Evolutionary conservation across 2,329 filamentous ascomycete genomes (phyloP).

Genomic region (Colletotrichum noveboracense): DNA sequence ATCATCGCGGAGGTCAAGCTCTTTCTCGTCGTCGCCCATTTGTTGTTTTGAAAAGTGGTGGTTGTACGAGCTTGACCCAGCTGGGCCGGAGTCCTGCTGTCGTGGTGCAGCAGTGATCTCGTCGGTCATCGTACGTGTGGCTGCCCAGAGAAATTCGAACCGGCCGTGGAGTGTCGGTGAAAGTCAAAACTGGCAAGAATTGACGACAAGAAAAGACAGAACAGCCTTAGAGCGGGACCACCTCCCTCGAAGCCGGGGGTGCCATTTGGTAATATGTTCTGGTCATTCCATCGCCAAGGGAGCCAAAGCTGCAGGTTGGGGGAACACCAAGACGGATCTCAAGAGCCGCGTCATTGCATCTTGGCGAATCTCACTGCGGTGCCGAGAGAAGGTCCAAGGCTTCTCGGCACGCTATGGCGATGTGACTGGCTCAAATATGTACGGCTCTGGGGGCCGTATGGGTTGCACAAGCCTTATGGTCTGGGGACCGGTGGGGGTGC

Average conservation of each 20-base stretch:
- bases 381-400: conserved; percentile 7
- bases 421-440: background rate
- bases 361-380: conserved; percentile 8
- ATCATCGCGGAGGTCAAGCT: conserved; percentile 15
- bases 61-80: conserved; percentile 28
- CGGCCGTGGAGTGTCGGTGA: background rate
- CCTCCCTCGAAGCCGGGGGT: background rate
- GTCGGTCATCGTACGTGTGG: conserved; percentile 33
- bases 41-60: background rate
- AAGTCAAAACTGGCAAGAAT: background rate
- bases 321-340: background rate
- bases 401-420: conserved; percentile 8
- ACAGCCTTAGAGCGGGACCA: background rate
- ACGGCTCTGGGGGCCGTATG: background rate
- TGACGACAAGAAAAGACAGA: background rate
- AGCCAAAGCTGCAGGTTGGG: background rate
- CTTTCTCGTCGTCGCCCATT: background rate
- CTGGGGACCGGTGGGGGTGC: background rate
- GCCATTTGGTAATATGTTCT: background rate
- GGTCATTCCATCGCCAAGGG: background rate
- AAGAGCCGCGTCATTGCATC: conserved; percentile 17
- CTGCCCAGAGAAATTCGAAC: background rate
- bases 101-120: conserved; percentile 61
- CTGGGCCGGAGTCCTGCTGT: conserved; percentile 50
- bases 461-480: conserved; percentile 5